Evolutionary conservation across 768 basidiomycete species (phyloP), one percentile per base, ranked within the genome.

Genomic region (Boletus subcaerulescens): DNA sequence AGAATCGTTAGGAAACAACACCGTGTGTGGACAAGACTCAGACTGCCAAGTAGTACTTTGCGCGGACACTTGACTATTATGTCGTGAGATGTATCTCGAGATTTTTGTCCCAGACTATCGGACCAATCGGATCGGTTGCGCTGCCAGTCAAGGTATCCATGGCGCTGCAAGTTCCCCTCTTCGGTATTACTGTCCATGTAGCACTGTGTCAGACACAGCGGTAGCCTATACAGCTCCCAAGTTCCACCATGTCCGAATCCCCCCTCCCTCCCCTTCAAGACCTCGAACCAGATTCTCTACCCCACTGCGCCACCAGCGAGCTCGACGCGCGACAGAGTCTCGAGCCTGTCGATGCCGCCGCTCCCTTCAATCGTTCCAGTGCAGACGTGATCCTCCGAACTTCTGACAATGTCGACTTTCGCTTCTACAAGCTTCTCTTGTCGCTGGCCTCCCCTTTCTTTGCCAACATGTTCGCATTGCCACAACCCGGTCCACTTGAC

Each of bases 371-470:
- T 58, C 68, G 77, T 56, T 63, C 71, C 31, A 71, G 73, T 48
- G 79, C 80, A 53, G 81, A 84, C 58, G 69, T 85, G 49, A 76
- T 83, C 50, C 68, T 86, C 40, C 77, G 79, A 48, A 79, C 82
- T 10, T 80, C 78, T 46, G 84, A 85, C 60, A 58, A 69, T 20
- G 72, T 76, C 58, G 70, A 75, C 55, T 85, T 84, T 67, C 75
- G 75, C 55, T 77, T 81, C 51, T 80, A 80, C 74, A 81, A 80
- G 59, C 59, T 77, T 39, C 70, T 86, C 51, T 72, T 87, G 12
- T 75, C 80, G 17, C 62, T 83, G 15, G 78, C 82, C 1, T 87
- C 86, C 11, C 74, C 80, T 5, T 78, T 86, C 65, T 86, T 86
- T 58, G 72, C 73, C 45, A 73, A 76, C 57, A 79, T 83, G 72